Evolutionary conservation across 2,329 filamentous ascomycete genomes (phyloP).

Genomic region (Cladosporium halotolerans): DNA sequence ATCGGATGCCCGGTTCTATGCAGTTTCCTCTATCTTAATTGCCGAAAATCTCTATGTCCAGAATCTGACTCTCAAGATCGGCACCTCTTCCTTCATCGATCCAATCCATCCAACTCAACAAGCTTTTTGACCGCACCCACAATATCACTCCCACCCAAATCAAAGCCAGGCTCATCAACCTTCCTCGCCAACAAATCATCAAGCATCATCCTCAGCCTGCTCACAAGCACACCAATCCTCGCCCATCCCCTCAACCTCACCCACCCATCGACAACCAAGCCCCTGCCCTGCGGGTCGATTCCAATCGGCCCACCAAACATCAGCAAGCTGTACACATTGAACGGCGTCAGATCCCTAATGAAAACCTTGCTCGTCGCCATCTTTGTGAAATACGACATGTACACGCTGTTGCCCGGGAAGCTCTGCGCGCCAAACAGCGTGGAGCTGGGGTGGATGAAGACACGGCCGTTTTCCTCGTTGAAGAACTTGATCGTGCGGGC

Average conservation of each 20-base stretch:
- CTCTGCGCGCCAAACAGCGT: conserved; percentile 77
- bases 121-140: conserved; percentile 71
- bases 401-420: conserved; percentile 68
- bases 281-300: conserved; percentile 80
- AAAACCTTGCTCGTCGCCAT: conserved; percentile 91
- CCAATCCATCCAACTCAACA: conserved; percentile 75
- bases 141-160: conserved; percentile 51
- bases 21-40: no score
- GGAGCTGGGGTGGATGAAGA: conserved; percentile 88
- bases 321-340: conserved; percentile 82
- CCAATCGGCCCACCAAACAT: conserved; percentile 81
- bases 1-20: no score
- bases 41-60: no score
- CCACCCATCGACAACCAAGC: conserved; percentile 89
- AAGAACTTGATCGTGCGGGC: conserved; percentile 90
- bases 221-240: conserved; percentile 83
- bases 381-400: conserved; percentile 85
- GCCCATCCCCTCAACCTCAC: conserved; percentile 83
- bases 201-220: conserved; percentile 74
- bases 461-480: conserved; percentile 71
- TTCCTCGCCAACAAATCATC: conserved; percentile 76
- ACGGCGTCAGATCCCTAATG: conserved; percentile 83
- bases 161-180: conserved; percentile 63
- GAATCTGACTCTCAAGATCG: no score
- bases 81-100: conserved; percentile 19